phyloP scores from a whole-genome alignment of 805 yeast genomes.

The Wickerhamomyces hampshirensis region DNA sequence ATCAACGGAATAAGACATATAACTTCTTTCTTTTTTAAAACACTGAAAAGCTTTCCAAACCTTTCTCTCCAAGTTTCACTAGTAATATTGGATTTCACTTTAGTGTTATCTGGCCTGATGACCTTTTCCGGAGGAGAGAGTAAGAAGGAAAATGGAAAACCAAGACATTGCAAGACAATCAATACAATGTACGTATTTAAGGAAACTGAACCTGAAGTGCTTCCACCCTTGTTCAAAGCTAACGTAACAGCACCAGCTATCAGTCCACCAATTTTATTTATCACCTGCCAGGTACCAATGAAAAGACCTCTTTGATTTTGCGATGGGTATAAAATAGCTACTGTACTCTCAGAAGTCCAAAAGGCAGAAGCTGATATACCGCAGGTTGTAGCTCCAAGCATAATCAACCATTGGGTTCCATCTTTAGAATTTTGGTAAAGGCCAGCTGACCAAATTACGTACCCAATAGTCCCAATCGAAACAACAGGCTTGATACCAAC shows the following conservation, averaged over 20 bases:
- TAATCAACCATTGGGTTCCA: conserved; percentile 23
- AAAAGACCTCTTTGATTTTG: conserved; percentile 21
- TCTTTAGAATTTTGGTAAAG: conserved; percentile 24
- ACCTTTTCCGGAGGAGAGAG: conserved; percentile 25
- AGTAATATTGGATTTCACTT: conserved; percentile 8
- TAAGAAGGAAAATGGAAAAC: conserved; percentile 18
- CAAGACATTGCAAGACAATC: conserved; percentile 24
- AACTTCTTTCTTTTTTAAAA: conserved; percentile 17
- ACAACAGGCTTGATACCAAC: conserved; percentile 19
- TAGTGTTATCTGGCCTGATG: conserved; percentile 26
- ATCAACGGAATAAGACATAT: conserved; percentile 19
- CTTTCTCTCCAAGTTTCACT: conserved; percentile 8
- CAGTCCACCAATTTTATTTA: conserved; percentile 24
- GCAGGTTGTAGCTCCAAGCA: conserved; percentile 22
- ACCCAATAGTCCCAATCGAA: conserved; percentile 23
- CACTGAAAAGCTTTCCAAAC: conserved; percentile 3
- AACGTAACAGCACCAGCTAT: conserved; percentile 24
- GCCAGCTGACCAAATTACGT: conserved; percentile 24
- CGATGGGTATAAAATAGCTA: conserved; percentile 24
- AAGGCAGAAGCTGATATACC: conserved; percentile 25
- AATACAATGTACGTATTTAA: conserved; percentile 24
- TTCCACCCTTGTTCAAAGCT: conserved; percentile 13
- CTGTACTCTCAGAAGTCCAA: conserved; percentile 27
- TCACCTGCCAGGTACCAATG: conserved; percentile 25
- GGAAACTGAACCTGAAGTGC: conserved; percentile 18